phyloP scores from a whole-genome alignment of 495 filamentous ascomycete genomes.

The Amniculicola lignicola region DNA sequence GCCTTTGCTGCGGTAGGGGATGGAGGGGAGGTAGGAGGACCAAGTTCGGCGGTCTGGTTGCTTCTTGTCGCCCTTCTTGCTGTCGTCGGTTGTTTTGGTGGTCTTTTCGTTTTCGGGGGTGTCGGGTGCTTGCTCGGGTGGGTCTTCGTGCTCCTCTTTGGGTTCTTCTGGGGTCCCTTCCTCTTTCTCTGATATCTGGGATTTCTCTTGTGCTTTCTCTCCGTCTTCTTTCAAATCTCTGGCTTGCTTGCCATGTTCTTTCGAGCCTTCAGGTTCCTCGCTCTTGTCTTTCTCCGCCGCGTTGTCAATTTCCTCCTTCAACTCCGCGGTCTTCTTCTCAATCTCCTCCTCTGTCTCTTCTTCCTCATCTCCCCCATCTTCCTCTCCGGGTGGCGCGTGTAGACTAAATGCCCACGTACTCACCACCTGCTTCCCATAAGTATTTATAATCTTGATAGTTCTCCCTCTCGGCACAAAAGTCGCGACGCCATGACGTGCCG shows the following conservation, averaged over 20 bases:
- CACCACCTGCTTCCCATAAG: conserved; percentile 53
- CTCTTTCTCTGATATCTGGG: conserved; percentile 1
- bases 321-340: conserved; percentile 16
- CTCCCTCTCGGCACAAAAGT: conserved; percentile 44
- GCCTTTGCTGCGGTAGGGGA: conserved; percentile 27
- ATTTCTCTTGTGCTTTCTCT: background rate
- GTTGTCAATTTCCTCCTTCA: conserved; percentile 17
- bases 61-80: conserved; percentile 14
- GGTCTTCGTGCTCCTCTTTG: conserved; percentile 14
- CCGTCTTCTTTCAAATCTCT: conserved; percentile 1
- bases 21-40: conserved; percentile 35
- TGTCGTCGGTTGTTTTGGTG: conserved; percentile 1
- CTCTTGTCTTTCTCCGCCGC: conserved; percentile 11
- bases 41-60: conserved; percentile 22
- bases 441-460: conserved; percentile 54
- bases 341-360: conserved; percentile 19
- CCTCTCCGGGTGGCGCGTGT: conserved; percentile 34
- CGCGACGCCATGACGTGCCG: conserved; percentile 48
- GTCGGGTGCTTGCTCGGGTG: conserved; percentile 27
- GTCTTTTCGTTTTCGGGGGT: conserved; percentile 16
- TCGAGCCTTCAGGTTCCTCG: background rate
- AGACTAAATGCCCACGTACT: conserved; percentile 52
- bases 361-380: conserved; percentile 21
- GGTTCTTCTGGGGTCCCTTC: conserved; percentile 1
- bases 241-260: too few species aligned